Percentiles rank a stretch among this genome's conserved stretches.
These are phyloP conservation scores for Naganishia kalamii DNA, from an alignment of 768 basidiomycete species.

Conservation along the genomic window DNA sequence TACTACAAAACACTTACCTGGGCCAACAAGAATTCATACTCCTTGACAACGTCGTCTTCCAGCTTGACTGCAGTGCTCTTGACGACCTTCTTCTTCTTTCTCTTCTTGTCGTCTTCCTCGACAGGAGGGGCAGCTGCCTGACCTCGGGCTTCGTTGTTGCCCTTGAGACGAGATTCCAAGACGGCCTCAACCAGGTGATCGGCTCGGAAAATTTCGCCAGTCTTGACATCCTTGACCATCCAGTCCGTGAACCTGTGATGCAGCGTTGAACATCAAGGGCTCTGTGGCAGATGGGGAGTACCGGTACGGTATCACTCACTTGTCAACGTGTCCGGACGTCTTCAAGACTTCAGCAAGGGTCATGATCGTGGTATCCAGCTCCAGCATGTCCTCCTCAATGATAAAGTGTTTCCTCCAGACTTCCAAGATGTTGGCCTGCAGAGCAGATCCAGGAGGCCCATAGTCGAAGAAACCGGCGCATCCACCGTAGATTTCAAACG, in stretches of 20 bases:
- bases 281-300: background rate
- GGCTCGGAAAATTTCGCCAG: constrained; percentile 92
- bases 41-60: constrained; percentile 63
- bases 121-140: constrained; percentile 50
- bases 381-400: constrained; percentile 95
- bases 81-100: constrained; percentile 58
- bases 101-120: constrained; percentile 64
- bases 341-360: constrained; percentile 91
- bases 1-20: constrained; percentile 56
- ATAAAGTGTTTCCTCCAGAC: constrained; percentile 99
- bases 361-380: constrained; percentile 97
- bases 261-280: background rate
- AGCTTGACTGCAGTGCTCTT: constrained; percentile 67
- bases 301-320: constrained; percentile 41
- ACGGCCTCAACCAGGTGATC: constrained; percentile 93
- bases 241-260: constrained; percentile 73
- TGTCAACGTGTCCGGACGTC: constrained; percentile 92
- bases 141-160: constrained; percentile 84
- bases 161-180: constrained; percentile 78
- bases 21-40: constrained; percentile 79
- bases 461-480: constrained; percentile 92
- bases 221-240: constrained; percentile 95
- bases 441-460: constrained; percentile 87
- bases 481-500: constrained; percentile 99
- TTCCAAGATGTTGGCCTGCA: constrained; percentile 92